These are phyloP conservation scores for Amaranthus tricolor DNA, from an alignment of 179 eudicot genomes.

Conservation along the genomic window DNA sequence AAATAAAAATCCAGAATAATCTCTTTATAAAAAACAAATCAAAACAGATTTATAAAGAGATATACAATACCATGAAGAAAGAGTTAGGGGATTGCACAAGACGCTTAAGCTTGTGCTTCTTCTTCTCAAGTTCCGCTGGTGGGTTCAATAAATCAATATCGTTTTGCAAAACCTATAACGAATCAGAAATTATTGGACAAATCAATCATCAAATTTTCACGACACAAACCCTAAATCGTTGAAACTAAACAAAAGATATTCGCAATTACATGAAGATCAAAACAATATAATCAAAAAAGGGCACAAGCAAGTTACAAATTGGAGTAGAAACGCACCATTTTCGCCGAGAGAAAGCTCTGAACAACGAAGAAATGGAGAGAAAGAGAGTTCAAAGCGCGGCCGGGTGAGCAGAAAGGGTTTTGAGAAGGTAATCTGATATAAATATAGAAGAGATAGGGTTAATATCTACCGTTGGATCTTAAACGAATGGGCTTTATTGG, in stretches of 20 bases:
- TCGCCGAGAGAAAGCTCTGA: neutral
- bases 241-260: too few species aligned
- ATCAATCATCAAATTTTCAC: neutral
- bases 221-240: neutral
- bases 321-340: conserved; percentile 17
- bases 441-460: conserved; percentile 7
- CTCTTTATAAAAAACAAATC: neutral
- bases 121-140: conserved; percentile 46
- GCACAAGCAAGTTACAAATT: too few species aligned
- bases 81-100: conserved; percentile 49
- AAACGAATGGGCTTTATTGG: too few species aligned
- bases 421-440: neutral
- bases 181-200: neutral
- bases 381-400: conserved; percentile 7
- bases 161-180: conserved; percentile 34
- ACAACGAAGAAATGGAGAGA: neutral
- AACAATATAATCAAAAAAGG: neutral
- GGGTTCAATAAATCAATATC: conserved; percentile 52
- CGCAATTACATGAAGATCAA: too few species aligned
- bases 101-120: conserved; percentile 55
- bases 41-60: neutral
- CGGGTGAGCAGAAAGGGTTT: neutral
- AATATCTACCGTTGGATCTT: conserved; percentile 10
- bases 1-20: neutral
- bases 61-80: conserved; percentile 35